Conservation (phyloP, 768 basidiomycete genomes). For the Pholiota conissans region DNA sequence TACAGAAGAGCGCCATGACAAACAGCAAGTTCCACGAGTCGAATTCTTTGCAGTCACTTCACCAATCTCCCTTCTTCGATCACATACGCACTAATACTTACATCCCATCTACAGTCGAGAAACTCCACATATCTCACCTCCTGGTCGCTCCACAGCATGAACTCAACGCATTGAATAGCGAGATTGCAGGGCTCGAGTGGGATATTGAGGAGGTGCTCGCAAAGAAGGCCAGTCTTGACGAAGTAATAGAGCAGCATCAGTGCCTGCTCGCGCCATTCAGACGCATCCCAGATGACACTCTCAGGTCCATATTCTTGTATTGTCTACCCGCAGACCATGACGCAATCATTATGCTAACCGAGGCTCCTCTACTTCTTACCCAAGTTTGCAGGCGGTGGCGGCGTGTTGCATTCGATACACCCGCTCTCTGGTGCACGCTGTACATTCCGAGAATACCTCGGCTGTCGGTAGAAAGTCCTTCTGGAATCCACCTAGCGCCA, state of each 20-base stretch:
- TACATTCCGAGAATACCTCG: not conserved
- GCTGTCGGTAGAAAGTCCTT: not conserved
- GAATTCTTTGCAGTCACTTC: too few relatives aligned
- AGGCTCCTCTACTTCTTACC: not conserved
- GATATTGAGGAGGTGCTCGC: not conserved
- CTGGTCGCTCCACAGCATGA: not conserved
- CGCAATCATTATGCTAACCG: not conserved
- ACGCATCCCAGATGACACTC: not conserved
- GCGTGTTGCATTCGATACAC: not conserved
- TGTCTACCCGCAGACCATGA: not conserved
- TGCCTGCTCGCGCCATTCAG: not conserved
- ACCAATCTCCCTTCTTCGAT: not conserved
- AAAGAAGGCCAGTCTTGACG: not conserved
- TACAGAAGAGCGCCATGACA: too few relatives aligned
- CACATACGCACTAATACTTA: not conserved
- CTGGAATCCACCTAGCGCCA: too few relatives aligned
- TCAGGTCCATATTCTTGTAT: not conserved
- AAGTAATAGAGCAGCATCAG: not conserved
- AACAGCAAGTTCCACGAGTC: too few relatives aligned
- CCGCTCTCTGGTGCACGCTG: not conserved
- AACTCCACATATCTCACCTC: not conserved
- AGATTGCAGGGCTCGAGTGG: not conserved
- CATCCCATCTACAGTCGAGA: not conserved
- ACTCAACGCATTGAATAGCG: not conserved
- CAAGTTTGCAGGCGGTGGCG: not conserved